These are phyloP conservation scores for Kodamaea kakaduensis DNA, from an alignment of 805 yeast genomes.

Conservation along the genomic window DNA sequence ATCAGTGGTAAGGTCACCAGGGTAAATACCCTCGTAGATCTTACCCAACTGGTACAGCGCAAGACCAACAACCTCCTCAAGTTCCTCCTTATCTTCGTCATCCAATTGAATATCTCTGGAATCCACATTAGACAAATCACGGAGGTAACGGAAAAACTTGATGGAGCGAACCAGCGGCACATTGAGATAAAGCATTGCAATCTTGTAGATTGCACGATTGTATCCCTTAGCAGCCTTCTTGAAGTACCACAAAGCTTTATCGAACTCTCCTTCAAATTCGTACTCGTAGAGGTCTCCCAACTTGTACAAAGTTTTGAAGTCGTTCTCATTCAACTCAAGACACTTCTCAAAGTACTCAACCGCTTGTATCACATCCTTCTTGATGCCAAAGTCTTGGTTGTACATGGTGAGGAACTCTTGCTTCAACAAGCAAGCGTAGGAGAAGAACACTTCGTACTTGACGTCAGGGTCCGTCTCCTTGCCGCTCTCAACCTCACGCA, in stretches of 20 bases:
- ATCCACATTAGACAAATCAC: slow-evolving; percentile 36
- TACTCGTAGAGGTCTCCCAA: slow-evolving; percentile 38
- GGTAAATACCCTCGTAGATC: slow-evolving; percentile 43
- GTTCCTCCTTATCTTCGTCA: slow-evolving; percentile 38
- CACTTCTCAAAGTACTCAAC: slow-evolving; percentile 29
- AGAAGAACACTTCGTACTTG: slow-evolving; percentile 30
- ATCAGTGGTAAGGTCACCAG: slow-evolving; percentile 36
- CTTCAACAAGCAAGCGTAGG: slow-evolving; percentile 37
- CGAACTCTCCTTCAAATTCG: slow-evolving; percentile 29
- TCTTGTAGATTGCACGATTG: slow-evolving; percentile 40
- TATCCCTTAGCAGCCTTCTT: slow-evolving; percentile 42
- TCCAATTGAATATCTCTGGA: slow-evolving; percentile 31
- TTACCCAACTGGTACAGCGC: slow-evolving; percentile 41
- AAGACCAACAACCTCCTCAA: slow-evolving; percentile 38
- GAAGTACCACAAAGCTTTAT: slow-evolving; percentile 31
- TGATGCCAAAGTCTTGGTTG: slow-evolving; percentile 36
- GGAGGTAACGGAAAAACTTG: slow-evolving; percentile 33
- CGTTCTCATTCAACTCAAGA: slow-evolving; percentile 28
- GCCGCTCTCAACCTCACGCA: slow-evolving; percentile 30
- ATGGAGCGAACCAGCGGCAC: slow-evolving; percentile 32
- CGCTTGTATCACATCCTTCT: slow-evolving; percentile 26
- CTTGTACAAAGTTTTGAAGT: slow-evolving; percentile 32
- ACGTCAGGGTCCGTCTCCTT: slow-evolving; percentile 14
- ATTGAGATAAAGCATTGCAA: slow-evolving; percentile 35
- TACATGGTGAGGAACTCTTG: slow-evolving; percentile 28